Evolutionary conservation across 1,284 basidiomycete genomes (phyloP), one percentile per base, ranked within the genome.

Genomic region (Afroboletus lepidellus): DNA sequence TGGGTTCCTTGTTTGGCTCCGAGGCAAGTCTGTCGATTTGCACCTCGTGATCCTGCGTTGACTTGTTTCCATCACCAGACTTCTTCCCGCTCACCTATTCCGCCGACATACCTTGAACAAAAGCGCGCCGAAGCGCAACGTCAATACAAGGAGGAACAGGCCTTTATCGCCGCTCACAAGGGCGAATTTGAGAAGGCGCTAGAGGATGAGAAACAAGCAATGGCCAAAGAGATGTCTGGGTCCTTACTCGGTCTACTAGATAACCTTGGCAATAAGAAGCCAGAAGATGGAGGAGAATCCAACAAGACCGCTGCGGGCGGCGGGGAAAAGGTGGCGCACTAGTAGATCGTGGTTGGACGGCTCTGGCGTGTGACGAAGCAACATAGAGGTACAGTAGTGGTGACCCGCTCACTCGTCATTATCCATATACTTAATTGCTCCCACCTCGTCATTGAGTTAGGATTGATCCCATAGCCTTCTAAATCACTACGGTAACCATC

Each of bases 101-200:
- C 90, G 1, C 83, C 80, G 44, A 95, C 93, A 1, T 94, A 94
- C 69, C 85, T 98, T 44, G 97, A 99, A 66, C 81, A 85, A 64
- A 94, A 95, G 69, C 88, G 96, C 11, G 78, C 80, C 37, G 88
- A 96, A 63, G 94, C 92, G 8, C 93, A 98, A 67, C 74, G 77
- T 53, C 81, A 84, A 47, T 98, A 97, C 71, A 73, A 78, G 57
- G 88, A 94, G 57, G 95, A 98, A 69, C 89, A 91, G 66, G 88
- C 90, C 58, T 97, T 94, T 72, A 87, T 96, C 67, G 75, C 75
- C 37, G 79, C 89, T 48, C 88, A 98, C 71, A 88, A 86, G 64
- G 89, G 81, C 41, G 83, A 89, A 58, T 85, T 98, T 60, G 87
- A 94, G 70, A 78, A 80, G 65, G 65, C 87, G 63, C 74, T 92